Evolutionary conservation across 169 alveolate species (phyloP), one percentile per base, ranked within the genome.

Genomic region (Plasmodium adleri): DNA sequence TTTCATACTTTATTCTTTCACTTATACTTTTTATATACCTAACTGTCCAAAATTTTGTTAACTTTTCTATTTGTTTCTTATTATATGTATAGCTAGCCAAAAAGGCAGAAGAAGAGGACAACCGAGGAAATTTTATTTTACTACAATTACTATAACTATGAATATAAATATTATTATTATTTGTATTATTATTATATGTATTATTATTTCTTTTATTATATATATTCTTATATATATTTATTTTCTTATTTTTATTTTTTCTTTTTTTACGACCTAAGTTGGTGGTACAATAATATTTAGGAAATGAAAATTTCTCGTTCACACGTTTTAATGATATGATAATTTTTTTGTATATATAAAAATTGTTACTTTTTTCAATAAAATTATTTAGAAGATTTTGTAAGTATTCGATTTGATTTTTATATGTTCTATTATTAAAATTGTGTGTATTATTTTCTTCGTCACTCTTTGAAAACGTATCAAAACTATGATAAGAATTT

Each of bases 301-400:
- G n/a, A 54, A 26, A 76, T 26, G 47, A n/a, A 20, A 76, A 22
- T 39, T 52, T 76, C 20, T 76, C 89, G 49, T 76, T 76, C 63
- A 76, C 3, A 49, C 52, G 64, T 26, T 76, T 76, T 59, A 76
- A 43, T 28, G 78, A 13, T 28, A 76, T 39, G 15, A 76, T 59
- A 64, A 63, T 63, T 47, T 67, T 76, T 22, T 76, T 76, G 63
- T 76, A 76, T 76, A 64, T 68, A 15, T 22, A 28, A 76, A 50
- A 39, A 13, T 63, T 17, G n/a, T 76, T 63, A 50, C 22, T 52
- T 32, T n/a, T 52, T 66, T 39, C 45, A 28, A 58, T 20, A 49
- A 45, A 64, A 24, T 45, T 47, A 50, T 76, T 43, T 26, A 50
- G 39, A 47, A 32, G 26, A 43, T 26, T 28, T 20, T 56, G 49